Conservation (phyloP, 2,329 filamentous ascomycete species). For the Graphiopsis chlorocephala region DNA sequence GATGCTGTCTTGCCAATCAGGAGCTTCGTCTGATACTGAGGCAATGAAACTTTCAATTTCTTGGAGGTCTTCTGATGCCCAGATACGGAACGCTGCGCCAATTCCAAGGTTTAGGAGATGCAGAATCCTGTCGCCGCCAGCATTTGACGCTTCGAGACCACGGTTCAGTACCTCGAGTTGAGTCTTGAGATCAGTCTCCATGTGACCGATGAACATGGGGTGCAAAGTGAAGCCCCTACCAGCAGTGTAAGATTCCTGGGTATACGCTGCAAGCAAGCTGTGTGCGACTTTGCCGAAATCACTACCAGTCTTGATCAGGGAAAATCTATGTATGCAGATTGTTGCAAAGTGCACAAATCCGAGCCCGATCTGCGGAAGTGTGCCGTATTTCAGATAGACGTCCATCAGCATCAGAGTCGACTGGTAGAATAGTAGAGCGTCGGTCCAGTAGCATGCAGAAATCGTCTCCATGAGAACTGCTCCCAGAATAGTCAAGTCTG, state of each 20-base stretch:
- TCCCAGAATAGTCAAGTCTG: constrained; percentile 61
- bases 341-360: constrained; percentile 67
- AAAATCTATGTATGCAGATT: constrained; percentile 67
- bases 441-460: constrained; percentile 70
- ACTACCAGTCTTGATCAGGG: constrained; percentile 65
- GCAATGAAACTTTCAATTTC: constrained; percentile 70
- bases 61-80: constrained; percentile 64
- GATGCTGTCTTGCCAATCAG: constrained; percentile 68
- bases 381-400: constrained; percentile 61
- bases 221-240: constrained; percentile 69
- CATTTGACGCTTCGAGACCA: constrained; percentile 63
- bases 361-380: constrained; percentile 67
- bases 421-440: constrained; percentile 70
- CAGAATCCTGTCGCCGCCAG: constrained; percentile 67
- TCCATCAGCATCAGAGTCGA: constrained; percentile 65
- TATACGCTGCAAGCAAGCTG: constrained; percentile 61
- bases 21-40: constrained; percentile 70
- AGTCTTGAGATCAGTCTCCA: constrained; percentile 60
- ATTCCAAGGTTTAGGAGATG: constrained; percentile 71
- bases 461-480: constrained; percentile 69
- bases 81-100: constrained; percentile 64
- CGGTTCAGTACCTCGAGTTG: constrained; percentile 61
- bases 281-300: constrained; percentile 63
- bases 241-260: constrained; percentile 61
- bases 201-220: constrained; percentile 67